These are phyloP conservation scores for Colletotrichum cuscutae DNA, from an alignment of 2,329 filamentous ascomycete species.

Conservation along the genomic window DNA sequence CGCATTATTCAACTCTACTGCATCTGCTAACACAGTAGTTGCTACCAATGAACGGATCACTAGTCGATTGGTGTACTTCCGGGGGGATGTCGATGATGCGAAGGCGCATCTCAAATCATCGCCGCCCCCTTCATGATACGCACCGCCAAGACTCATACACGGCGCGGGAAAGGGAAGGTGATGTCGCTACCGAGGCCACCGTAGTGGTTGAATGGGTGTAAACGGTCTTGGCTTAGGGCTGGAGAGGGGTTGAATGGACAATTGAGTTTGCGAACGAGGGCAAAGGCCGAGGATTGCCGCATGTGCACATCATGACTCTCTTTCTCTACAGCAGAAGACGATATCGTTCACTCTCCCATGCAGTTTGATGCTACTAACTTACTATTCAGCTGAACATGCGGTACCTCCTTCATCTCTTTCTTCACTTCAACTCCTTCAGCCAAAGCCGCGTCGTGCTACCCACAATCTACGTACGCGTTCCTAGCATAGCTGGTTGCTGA, in stretches of 20 bases:
- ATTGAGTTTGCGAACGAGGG: neutral
- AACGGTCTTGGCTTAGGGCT: slow-evolving; percentile 16
- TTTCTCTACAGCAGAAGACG: too few species aligned
- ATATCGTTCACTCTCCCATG: neutral
- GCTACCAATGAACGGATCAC: neutral
- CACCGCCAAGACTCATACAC: neutral
- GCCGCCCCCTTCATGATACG: neutral
- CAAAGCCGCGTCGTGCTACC: neutral
- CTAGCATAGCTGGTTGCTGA: neutral
- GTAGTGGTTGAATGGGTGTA: neutral
- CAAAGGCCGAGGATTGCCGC: slow-evolving; percentile 4
- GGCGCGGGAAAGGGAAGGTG: slow-evolving; percentile 2
- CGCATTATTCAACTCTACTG: neutral
- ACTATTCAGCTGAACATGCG: neutral
- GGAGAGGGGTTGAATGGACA: neutral
- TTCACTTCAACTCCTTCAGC: neutral
- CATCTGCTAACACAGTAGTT: neutral
- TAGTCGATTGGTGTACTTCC: neutral
- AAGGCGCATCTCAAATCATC: neutral
- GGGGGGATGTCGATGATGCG: neutral
- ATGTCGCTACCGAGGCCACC: neutral
- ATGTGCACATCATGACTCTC: neutral
- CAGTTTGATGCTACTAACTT: neutral
- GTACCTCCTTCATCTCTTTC: neutral
- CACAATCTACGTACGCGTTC: neutral